Base-by-base conservation (phyloP, 805 yeast genomes). In the Jamesozyma gamospora region DNA sequence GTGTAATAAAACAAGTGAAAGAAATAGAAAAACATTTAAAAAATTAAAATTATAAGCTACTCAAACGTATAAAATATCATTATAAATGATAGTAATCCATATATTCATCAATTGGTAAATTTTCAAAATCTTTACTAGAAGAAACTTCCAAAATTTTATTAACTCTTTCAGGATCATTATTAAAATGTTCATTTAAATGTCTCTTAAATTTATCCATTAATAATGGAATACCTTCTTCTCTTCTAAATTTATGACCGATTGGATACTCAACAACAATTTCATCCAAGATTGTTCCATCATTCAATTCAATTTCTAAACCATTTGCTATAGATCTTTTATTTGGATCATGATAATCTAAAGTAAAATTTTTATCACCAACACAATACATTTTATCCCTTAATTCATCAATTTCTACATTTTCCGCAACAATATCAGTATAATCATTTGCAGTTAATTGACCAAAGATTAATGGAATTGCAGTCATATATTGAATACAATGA, bases 401-500 rank as follows among this genome's bases (percentile, higher is more conserved):
- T 9, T 52, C 63, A 50, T 75, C 79, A 43, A 75, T 65, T 16
- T 67, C 70, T 13, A 77, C 75, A 42, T 73, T 68, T 2, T 66
- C 41, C 18, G 81, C 80, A 37, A 70, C 54, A 3, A 48, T 48
- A 53, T 75, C 79, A 32, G 69, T 55, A 58, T 75, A 75, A 54
- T 74, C 78, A 48, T 71, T 74, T 5, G 80, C 80, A 26, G 76
- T 72, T 40, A 75, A 57, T 40, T 74, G 65, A 32, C 81, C 81
- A 48, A 65, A 60, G 44, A 75, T 65, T 42, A 75, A 57, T 27
- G 80, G 78, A 27, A 74, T 51, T 15, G 81, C 80, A 35, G 69
- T 67, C 80, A 75, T 75, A 58, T 75, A 75, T 53, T 75, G 81
- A 45, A 75, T 74, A 57, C 80, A 75, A 55, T 75, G 81, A 49